Evolutionary conservation across 106 monocot genomes (phyloP), one percentile per base, ranked within the genome.

Genomic region (Vanilla planifolia): DNA sequence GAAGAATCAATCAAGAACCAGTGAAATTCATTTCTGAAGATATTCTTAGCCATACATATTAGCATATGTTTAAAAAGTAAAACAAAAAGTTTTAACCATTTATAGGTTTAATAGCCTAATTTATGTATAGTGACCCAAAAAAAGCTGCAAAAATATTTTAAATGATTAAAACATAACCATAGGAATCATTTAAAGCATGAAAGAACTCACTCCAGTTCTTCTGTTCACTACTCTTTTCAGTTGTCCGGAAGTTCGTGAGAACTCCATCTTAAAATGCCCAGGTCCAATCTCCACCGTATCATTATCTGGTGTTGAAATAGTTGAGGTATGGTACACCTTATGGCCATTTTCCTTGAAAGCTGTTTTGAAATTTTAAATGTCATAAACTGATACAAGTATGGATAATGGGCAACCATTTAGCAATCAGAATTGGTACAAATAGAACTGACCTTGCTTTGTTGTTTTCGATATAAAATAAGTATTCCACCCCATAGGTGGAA

Each of bases 201-300:
- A 51, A 51, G 48, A 51, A 75, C 76, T 77, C 43, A 89, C 89
- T 63, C 75, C 80, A 33, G 84, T 75, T 69, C 65, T 69, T 62
- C 55, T 58, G 36, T 84, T 85, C 37, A 51, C 42, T 32, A 84
- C 60, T 61, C 84, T 75, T 44, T 72, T 63, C 13, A 89, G 69
- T 66, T 78, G 80, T 63, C 84, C 80, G 67, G 84, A 76, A 39
- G 48, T 23, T 27, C 67, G 62, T 71, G 89, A 89, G 39, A 81
- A 89, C 10, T 51, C 68, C 75, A 89, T 75, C 61, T 78, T 89
- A 8, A 89, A 69, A 72, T 71, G 74, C 33, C 89, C 89, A 25
- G 77, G 71, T 14, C 89, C 89, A 43, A 81, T 78, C 43, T 72
- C 72, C 66, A 84, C 58, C 13, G 75, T 75, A 15, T 73, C 80